Conservation (phyloP, 352 stramenopile genomes). For the Phytophthora colocasiae region DNA sequence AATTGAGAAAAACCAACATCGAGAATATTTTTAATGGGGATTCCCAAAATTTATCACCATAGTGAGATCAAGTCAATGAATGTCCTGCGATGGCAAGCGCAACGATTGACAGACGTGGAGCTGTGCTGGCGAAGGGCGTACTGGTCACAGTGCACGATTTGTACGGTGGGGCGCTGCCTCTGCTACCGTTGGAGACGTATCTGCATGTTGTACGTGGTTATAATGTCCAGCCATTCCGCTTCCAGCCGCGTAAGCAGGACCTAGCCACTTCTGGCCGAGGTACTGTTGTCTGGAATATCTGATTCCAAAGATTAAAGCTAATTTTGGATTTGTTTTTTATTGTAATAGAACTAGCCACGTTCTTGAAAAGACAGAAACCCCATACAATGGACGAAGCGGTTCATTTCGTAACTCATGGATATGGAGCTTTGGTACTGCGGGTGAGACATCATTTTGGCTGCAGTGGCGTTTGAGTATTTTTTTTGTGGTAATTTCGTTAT, state of each 20-base stretch:
- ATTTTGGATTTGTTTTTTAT: not conserved
- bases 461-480: not conserved
- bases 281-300: constrained; percentile 17
- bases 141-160: constrained; percentile 76
- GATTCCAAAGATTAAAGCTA: constrained; percentile 1
- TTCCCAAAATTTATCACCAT: too few relatives aligned
- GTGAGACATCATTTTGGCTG: constrained; percentile 27
- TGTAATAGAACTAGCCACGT: constrained; percentile 46
- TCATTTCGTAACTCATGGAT: constrained; percentile 80
- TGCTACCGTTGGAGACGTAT: constrained; percentile 62
- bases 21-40: not conserved
- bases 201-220: constrained; percentile 41
- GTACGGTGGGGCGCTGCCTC: constrained; percentile 50
- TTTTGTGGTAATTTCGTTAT: not conserved
- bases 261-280: constrained; percentile 51
- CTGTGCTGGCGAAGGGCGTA: constrained; percentile 52
- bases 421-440: constrained; percentile 71
- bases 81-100: constrained; percentile 47
- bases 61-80: too few relatives aligned
- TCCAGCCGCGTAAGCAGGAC: constrained; percentile 44
- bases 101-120: constrained; percentile 50
- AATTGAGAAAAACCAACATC: not conserved
- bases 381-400: constrained; percentile 62
- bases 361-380: constrained; percentile 68
- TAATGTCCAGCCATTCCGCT: constrained; percentile 62